Base-by-base conservation (phyloP, 768 basidiomycete species). In the Boletus vinaceobasis region DNA sequence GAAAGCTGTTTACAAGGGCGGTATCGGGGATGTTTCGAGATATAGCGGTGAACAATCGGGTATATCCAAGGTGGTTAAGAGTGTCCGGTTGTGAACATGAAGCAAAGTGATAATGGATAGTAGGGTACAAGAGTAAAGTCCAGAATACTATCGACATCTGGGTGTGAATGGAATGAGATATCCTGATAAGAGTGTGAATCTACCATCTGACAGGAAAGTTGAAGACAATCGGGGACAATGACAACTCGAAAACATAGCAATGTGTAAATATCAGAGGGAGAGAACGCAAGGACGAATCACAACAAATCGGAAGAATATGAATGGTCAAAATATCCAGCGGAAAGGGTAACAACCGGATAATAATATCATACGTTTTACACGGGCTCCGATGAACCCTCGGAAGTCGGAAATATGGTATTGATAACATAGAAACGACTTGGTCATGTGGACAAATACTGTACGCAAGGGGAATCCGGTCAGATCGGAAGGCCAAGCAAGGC, bases 41-140 rank as follows among this genome's bases (percentile, higher is more conserved):
- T 98, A 98, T 75, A 84, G 82, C 33, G 97, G 97, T 67, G 97
- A 99, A 75, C 85, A 81, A 73, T 87, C 89, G 53, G 96, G 96
- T 79, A 96, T 97, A 67, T 87, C 86, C 58, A 91, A 86, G 65
- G 88, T 93, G 36, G 78, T 93, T 74, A 96, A 96, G 78, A 87
- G 90, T 71, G 79, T 91, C 59, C 84, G 81, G 58, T 74, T 97
- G 56, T 85, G 31, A 61, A 62, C 50, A 53, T 51, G 43, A 35
- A 47, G 31, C 35, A 52, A 33, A 36, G 38, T n/a, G 38, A 36
- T 46, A 51, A 44, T 48, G 17, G 43, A 50, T 39, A 33, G 40
- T 52, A 49, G 49, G 40, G 48, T 59, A 62, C 65, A 56, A 47
- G 29, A n/a, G 38, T 19, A 39, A 45, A 14, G 49, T 52, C 56